phyloP scores from a whole-genome alignment of 2,329 filamentous ascomycete genomes.

The Chrysosphaeria jannelii region DNA sequence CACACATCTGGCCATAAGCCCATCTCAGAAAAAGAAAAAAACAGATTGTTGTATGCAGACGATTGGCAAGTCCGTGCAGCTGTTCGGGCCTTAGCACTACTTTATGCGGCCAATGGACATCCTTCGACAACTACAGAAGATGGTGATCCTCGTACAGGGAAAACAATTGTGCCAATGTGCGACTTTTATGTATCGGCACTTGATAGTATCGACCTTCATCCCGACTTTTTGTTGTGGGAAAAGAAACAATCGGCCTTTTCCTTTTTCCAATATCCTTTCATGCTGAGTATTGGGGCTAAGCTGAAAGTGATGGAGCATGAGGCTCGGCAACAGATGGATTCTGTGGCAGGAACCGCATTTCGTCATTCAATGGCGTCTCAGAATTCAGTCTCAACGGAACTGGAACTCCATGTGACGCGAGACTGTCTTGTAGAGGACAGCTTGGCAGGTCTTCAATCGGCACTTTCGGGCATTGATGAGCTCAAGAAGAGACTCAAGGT shows the following conservation, averaged over 20 bases:
- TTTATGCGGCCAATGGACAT: constrained; percentile 71
- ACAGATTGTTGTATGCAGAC: too few relatives aligned
- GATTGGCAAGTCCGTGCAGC: constrained; percentile 78
- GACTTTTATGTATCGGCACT: constrained; percentile 71
- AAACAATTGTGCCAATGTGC: constrained; percentile 47
- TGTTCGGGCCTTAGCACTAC: constrained; percentile 45
- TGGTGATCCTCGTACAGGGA: constrained; percentile 22
- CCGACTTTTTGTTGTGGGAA: constrained; percentile 76
- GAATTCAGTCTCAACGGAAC: constrained; percentile 43
- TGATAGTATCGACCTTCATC: constrained; percentile 56
- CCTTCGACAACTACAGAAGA: too few relatives aligned
- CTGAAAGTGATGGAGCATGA: constrained; percentile 76
- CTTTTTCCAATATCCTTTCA: constrained; percentile 79
- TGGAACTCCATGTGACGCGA: constrained; percentile 46
- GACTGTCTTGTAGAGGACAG: constrained; percentile 79
- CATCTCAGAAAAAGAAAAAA: too few relatives aligned
- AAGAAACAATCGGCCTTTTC: constrained; percentile 41
- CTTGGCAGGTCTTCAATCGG: constrained; percentile 55
- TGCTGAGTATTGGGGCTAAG: constrained; percentile 76
- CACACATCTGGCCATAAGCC: too few relatives aligned
- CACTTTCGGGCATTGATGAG: constrained; percentile 52
- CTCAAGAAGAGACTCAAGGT: constrained; percentile 76
- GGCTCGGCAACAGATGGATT: constrained; percentile 65
- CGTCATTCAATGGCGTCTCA: constrained; percentile 64
- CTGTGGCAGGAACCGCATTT: constrained; percentile 65